Evolutionary conservation across 2,329 filamentous ascomycete species (phyloP).

Genomic region (Microdochium paspali): DNA sequence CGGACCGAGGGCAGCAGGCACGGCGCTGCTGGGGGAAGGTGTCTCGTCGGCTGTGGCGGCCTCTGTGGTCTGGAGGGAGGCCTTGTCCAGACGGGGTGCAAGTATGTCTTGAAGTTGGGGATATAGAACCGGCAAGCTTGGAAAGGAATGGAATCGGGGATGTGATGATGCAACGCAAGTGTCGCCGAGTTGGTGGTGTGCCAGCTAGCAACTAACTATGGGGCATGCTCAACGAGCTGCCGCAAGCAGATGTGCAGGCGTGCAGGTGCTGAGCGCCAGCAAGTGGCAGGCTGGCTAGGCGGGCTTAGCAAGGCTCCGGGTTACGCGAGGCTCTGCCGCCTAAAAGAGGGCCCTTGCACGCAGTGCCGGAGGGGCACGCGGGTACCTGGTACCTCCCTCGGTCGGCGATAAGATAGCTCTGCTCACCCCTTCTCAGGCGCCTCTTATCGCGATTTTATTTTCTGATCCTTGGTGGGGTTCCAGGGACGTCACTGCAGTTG

Average conservation of each 20-base stretch:
- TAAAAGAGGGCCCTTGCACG: constrained; percentile 6
- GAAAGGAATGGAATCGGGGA: constrained; percentile 6
- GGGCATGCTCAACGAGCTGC: constrained; percentile 1
- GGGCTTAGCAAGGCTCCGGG: constrained; percentile 7
- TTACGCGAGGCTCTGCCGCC: constrained; percentile 28
- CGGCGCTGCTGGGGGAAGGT: not conserved
- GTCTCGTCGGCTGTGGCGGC: no score
- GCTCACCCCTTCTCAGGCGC: not conserved
- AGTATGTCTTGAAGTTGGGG: not conserved
- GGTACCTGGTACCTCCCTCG: not conserved
- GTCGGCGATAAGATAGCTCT: not conserved
- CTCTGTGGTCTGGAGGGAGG: no score
- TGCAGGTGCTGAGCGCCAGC: constrained; percentile 1
- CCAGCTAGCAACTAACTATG: constrained; percentile 1
- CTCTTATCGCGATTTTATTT: constrained; percentile 1
- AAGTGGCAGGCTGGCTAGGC: constrained; percentile 7
- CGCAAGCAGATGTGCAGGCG: not conserved
- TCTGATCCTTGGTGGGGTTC: not conserved
- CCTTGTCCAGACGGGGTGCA: not conserved
- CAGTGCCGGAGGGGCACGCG: not conserved
- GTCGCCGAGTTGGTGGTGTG: not conserved
- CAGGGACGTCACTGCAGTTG: not conserved
- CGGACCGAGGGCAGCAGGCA: constrained; percentile 1
- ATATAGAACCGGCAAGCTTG: not conserved
- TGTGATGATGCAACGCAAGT: constrained; percentile 1